Evolutionary conservation across 129 eudicot species (phyloP).

Genomic region (Silybum marianum): DNA sequence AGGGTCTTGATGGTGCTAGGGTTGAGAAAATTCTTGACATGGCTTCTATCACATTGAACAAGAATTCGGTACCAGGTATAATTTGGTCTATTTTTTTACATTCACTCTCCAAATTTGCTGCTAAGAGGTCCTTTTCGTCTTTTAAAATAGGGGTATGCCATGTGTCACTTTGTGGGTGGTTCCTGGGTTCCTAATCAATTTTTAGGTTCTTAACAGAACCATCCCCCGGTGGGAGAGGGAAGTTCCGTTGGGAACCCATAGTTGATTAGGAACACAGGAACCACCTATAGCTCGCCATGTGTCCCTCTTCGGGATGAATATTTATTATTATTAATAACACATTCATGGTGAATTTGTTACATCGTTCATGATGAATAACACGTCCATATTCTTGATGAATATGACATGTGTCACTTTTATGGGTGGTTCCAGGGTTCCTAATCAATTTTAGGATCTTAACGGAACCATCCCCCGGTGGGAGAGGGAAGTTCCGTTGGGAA

Average conservation of each 20-base stretch:
- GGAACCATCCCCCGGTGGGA: background rate
- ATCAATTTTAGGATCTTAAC: background rate
- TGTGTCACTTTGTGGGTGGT: too few species aligned
- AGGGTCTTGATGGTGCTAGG: slow-evolving; percentile 94
- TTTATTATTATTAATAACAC: too few species aligned
- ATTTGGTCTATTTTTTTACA: background rate
- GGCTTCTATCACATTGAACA: slow-evolving; percentile 92
- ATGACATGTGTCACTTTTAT: background rate
- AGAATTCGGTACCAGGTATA: slow-evolving; percentile 90
- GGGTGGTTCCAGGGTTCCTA: background rate
- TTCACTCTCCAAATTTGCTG: background rate
- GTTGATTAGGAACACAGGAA: background rate
- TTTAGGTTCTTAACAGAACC: too few species aligned
- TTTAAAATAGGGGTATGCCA: background rate
- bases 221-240: background rate
- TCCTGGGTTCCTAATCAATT: too few species aligned
- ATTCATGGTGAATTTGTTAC: background rate
- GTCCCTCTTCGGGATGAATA: background rate
- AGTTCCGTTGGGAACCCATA: too few species aligned
- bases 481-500: background rate
- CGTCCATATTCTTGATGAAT: background rate
- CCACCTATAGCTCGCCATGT: background rate
- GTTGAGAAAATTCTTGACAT: slow-evolving; percentile 93
- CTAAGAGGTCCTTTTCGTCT: background rate
- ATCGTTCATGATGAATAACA: background rate